These are phyloP conservation scores for Microstegium vimineum DNA, from an alignment of 176 grass and related monocot genomes.

Conservation along the genomic window DNA sequence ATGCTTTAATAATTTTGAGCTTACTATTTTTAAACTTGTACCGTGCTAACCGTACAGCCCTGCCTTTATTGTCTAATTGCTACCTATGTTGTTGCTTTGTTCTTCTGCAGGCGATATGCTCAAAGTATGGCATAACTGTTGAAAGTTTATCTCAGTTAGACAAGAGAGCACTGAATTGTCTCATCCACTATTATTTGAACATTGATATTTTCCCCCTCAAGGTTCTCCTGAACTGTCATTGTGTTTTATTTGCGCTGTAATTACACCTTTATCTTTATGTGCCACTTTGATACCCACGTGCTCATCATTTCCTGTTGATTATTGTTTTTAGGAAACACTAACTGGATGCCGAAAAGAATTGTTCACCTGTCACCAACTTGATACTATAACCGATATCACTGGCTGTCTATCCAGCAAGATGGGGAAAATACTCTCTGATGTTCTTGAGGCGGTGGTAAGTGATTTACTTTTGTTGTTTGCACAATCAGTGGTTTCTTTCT, in stretches of 20 bases:
- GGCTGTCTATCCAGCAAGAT: conserved; percentile 21
- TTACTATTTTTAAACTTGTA: not conserved
- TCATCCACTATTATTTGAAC: conserved; percentile 50
- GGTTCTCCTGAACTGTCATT: conserved; percentile 32
- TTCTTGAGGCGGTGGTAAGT: conserved; percentile 40
- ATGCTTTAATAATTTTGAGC: not conserved
- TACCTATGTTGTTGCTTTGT: not conserved
- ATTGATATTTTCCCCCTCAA: conserved; percentile 35
- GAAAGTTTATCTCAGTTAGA: conserved; percentile 49
- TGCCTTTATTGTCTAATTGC: not conserved
- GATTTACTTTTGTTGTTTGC: conserved; percentile 21
- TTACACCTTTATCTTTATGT: conserved; percentile 2
- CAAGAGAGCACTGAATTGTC: conserved; percentile 34
- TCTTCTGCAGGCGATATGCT: conserved; percentile 43
- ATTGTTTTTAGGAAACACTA: conserved; percentile 44
- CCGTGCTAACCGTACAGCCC: not conserved
- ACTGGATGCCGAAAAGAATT: conserved; percentile 35
- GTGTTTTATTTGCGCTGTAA: not conserved
- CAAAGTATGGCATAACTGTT: conserved; percentile 39
- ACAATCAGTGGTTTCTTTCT: conserved; percentile 11
- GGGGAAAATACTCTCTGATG: conserved; percentile 23
- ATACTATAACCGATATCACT: conserved; percentile 2
- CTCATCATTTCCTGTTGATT: conserved; percentile 21
- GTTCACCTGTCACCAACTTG: conserved; percentile 24
- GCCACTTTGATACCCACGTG: not conserved